Base-by-base conservation (phyloP, 2,329 filamentous ascomycete species). In the Phaeoacremonium minimum region DNA sequence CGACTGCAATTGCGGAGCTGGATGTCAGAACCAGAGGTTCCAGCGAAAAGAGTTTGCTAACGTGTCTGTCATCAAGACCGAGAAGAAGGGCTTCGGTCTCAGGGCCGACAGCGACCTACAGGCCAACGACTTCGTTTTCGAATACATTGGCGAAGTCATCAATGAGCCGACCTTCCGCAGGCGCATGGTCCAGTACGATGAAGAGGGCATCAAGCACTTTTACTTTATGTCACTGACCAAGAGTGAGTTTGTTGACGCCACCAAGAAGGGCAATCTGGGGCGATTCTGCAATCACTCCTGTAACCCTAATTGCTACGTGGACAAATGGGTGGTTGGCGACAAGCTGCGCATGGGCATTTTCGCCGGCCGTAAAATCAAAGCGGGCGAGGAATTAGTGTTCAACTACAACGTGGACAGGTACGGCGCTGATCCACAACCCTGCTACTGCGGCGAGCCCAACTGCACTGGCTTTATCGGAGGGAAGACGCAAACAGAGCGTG, bases 381-480 rank as follows among this genome's bases (percentile, higher is more conserved):
- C 86, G 14, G 93, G 93, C 37, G 93, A 98, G 61, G 93, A 98
- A 61, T 71, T 98, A 38, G 90, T 95, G 15, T 98, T 98, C 72
- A 96, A 98, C 69, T 98, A 98, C 77, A 98, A 98, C 53, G 93
- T 98, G 47, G 93, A 98, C 63, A 83, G 93, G 46, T 98, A 98
- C 57, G 93, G 93, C 45, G 90, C 93, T 30, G 89, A 98, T 50
- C 91, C 93, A 30, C 91, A 97, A 61, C 89, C 88, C 18, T 98
- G 93, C 64, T 97, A 97, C 62, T 98, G 93, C 60, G 90, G 80
- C 44, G 93, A 98, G 63, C 73, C 82, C 14, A 97, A 96, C 56
- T 98, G 93, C 63, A 88, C 89, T 15, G 93, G 93, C 36, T 97
- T 88, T 62, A 96, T 98, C 48, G 93, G 93, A 48, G 93, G 93